Evolutionary conservation across 1,284 basidiomycete species (phyloP), one percentile per base, ranked within the genome.

Genomic region (Ustilago bromivora): DNA sequence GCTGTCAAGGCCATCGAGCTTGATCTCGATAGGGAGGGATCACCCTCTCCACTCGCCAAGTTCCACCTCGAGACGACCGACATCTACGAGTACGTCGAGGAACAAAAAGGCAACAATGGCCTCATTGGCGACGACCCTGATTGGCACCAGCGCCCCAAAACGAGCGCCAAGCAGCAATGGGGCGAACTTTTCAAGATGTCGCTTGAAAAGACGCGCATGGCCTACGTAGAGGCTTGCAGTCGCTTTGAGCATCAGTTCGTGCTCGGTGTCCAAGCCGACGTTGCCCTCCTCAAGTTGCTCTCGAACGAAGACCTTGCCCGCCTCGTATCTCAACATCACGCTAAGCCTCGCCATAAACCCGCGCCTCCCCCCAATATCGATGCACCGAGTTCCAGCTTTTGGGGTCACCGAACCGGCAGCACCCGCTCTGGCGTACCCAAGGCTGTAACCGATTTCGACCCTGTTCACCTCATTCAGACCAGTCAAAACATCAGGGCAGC

Each of bases 11-110:
- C 49, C 13, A 54, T 67, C 19, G 38, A 7, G n/a, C n/a, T 51
- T n/a, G 62, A 62, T 32, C 46, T 76, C 17, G 60, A 54, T 1
- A 62, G 51, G 7, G 47, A 66, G 11, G 9, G 1, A 3, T 4
- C 31, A 7, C 23, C 15, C 13, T 28, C 52, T 23, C 19, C 67
- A 3, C 54, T 68, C 32, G 28, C 13, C 46, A 41, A 70, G 31
- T 70, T 72, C 17, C 52, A 34, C 4, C 60, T 67, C 13, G 63
- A 72, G 34, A 63, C 62, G 0, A 43, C 63, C 10, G 49, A 63
- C 3, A 72, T 77, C 57, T 64, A 73, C 35, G 54, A 64, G 10
- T 70, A 77, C 34, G 55, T 77, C 61, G 61, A 69, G 8, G 55
- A 64, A 17, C 62, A 77, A 35, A 72, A 57, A 54, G 41, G 56